Conservation (phyloP, 257 asterid genomes). For the Scutellaria barbata region DNA sequence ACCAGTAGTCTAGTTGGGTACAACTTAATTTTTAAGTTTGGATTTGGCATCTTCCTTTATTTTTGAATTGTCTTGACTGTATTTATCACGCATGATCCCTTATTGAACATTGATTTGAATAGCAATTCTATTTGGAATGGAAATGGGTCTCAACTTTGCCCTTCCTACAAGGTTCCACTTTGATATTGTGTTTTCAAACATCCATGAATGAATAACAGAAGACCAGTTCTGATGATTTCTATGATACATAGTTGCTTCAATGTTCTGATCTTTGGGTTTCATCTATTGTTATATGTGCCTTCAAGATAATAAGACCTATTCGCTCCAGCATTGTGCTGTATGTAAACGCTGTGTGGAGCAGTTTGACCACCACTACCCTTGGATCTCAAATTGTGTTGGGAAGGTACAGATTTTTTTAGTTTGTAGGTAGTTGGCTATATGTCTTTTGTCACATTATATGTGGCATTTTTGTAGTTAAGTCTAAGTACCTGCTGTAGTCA, state of each 20-base stretch:
- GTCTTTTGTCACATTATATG: conserved; percentile 14
- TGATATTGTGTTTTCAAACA: conserved; percentile 29
- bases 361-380: conserved; percentile 98
- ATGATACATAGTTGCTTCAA: conserved; percentile 28
- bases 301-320: conserved; percentile 87
- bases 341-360: conserved; percentile 96
- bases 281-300: conserved; percentile 30
- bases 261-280: conserved; percentile 26
- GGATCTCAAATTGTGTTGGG: conserved; percentile 99
- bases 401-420: conserved; percentile 56
- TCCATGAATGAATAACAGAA: conserved; percentile 27
- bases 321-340: conserved; percentile 95
- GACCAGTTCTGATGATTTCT: conserved; percentile 29
- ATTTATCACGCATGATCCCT: conserved; percentile 65
- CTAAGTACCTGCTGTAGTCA: conserved; percentile 3
- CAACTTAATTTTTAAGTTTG: conserved; percentile 24
- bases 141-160: conserved; percentile 98
- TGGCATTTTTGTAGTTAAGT: conserved; percentile 23
- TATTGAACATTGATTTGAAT: conserved; percentile 74
- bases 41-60: conserved; percentile 13
- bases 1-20: conserved; percentile 14
- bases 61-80: conserved; percentile 28
- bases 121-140: conserved; percentile 74
- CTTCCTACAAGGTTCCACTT: conserved; percentile 90
- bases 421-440: conserved; percentile 9